phyloP scores from a whole-genome alignment of 192 early-diverging fungal species.

The Allomyces macrogynus region DNA sequence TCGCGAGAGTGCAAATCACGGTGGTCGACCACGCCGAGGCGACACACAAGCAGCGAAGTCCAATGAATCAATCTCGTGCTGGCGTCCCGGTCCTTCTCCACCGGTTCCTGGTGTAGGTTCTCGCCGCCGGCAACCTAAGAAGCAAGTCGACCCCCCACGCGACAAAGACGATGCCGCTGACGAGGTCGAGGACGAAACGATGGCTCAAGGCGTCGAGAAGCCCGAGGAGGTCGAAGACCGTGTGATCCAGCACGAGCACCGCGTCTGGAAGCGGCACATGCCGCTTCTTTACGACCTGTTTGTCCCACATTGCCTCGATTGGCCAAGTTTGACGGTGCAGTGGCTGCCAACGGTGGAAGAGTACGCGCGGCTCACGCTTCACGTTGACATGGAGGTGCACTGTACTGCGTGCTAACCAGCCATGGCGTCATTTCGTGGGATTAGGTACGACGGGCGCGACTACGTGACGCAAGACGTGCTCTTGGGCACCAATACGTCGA shows the following conservation, averaged over 20 bases:
- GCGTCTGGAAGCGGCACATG: conserved; percentile 98
- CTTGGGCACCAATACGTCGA: conserved; percentile 90
- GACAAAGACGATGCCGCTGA: too few species aligned
- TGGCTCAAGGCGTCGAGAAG: conserved; percentile 9
- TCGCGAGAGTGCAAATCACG: too few species aligned
- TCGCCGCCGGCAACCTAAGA: too few species aligned
- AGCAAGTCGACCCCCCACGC: too few species aligned
- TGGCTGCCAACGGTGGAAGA: conserved; percentile 88
- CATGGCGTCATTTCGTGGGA: not conserved
- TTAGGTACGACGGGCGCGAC: conserved; percentile 70
- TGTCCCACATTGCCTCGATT: conserved; percentile 90
- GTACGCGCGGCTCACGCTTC: conserved; percentile 12
- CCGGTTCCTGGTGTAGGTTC: too few species aligned
- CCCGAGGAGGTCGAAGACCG: conserved; percentile 43
- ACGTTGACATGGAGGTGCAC: too few species aligned
- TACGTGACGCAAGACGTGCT: conserved; percentile 75
- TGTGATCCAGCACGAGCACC: conserved; percentile 86
- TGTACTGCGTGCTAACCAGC: too few species aligned
- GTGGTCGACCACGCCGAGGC: too few species aligned
- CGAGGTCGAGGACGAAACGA: too few species aligned
- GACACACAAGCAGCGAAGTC: too few species aligned
- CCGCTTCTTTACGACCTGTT: conserved; percentile 97
- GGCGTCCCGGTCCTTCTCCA: too few species aligned
- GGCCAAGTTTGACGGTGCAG: conserved; percentile 92
- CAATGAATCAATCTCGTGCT: too few species aligned